phyloP scores from a whole-genome alignment of 257 asterid genomes.

The Solanum bulbocastanum region DNA sequence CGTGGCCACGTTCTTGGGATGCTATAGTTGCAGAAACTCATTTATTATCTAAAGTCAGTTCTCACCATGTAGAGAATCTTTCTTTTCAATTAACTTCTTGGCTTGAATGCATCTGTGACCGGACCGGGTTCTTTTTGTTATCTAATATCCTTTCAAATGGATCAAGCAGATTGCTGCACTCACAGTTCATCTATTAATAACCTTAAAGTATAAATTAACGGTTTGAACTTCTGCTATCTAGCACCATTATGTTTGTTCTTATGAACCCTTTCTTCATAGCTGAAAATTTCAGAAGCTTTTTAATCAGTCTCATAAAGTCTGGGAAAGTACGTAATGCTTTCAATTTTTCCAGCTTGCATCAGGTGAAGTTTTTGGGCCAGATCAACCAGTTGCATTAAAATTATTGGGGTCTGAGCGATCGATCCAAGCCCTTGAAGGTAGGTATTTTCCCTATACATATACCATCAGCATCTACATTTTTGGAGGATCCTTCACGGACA shows the following conservation, averaged over 20 bases:
- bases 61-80: background rate
- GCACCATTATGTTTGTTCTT: background rate
- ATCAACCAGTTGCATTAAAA: conserved; percentile 84
- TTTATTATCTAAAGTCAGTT: background rate
- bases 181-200: background rate
- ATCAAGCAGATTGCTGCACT: background rate
- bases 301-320: background rate
- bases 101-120: background rate
- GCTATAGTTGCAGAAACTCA: background rate
- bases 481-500: background rate
- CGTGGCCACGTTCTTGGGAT: background rate
- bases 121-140: background rate
- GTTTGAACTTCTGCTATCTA: background rate
- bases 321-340: background rate
- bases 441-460: background rate
- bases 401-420: conserved; percentile 89
- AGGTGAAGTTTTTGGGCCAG: conserved; percentile 85
- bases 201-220: background rate
- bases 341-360: conserved; percentile 51
- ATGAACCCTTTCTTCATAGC: background rate
- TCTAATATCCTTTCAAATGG: background rate
- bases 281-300: background rate
- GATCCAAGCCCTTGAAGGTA: conserved; percentile 85
- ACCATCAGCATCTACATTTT: background rate
- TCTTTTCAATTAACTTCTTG: background rate